Conservation (phyloP, 352 stramenopile genomes). For the Achlya hypogyna region DNA sequence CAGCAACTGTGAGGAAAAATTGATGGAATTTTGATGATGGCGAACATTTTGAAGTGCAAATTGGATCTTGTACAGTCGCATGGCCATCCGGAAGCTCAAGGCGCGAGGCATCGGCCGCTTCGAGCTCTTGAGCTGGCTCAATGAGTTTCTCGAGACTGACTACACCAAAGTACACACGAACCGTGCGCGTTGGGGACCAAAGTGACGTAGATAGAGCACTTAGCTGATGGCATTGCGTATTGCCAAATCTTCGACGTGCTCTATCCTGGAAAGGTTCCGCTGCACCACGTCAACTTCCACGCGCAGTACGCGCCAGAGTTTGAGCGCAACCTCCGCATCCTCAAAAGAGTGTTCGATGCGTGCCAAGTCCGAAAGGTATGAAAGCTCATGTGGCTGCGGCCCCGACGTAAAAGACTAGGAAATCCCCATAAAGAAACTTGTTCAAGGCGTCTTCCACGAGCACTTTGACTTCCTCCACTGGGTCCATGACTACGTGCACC, state of each 20-base stretch:
- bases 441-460: constrained; percentile 64
- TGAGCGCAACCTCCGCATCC: constrained; percentile 54
- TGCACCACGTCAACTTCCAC: constrained; percentile 54
- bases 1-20: too few relatives aligned
- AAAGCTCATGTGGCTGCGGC: not conserved
- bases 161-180: constrained; percentile 51
- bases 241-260: constrained; percentile 65
- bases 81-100: constrained; percentile 73
- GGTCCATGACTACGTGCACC: constrained; percentile 72
- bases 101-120: constrained; percentile 60
- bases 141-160: constrained; percentile 72
- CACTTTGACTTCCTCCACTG: constrained; percentile 79
- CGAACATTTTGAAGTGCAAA: not conserved
- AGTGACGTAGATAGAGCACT: constrained; percentile 45
- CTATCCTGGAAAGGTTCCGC: constrained; percentile 52
- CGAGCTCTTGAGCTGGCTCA: constrained; percentile 70
- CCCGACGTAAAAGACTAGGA: constrained; percentile 28
- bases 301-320: constrained; percentile 39
- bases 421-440: constrained; percentile 52
- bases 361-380: constrained; percentile 56
- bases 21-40: not conserved
- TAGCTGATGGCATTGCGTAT: constrained; percentile 71
- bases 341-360: constrained; percentile 41
- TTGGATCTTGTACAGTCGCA: constrained; percentile 18
- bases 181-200: not conserved